phyloP scores from a whole-genome alignment of 352 stramenopile genomes.

The Globisporangium sylvaticum region DNA sequence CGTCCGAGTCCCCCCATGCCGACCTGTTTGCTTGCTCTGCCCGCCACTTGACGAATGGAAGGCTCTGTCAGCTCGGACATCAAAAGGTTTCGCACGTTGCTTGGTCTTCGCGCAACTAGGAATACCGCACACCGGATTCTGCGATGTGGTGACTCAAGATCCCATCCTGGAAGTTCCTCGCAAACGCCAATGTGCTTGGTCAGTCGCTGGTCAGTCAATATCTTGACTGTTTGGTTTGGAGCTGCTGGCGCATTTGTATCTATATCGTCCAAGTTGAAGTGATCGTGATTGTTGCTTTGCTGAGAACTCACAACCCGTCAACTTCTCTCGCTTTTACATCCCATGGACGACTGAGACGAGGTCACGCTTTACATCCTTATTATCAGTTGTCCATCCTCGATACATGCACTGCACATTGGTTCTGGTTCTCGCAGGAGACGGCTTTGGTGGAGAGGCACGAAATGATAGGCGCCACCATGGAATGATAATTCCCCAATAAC shows the following conservation, averaged over 20 bases:
- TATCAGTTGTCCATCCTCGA: neutral
- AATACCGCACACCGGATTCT: no score
- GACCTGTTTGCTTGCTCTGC: neutral
- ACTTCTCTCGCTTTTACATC: neutral
- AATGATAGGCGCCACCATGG: neutral
- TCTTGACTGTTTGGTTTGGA: neutral
- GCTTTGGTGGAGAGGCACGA: neutral
- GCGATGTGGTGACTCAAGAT: no score
- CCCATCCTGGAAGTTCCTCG: neutral
- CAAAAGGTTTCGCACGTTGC: neutral
- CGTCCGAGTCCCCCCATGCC: neutral
- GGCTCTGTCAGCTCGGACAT: neutral
- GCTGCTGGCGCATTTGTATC: neutral
- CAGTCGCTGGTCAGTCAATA: neutral
- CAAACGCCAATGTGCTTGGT: neutral
- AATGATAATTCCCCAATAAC: neutral
- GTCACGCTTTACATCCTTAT: neutral
- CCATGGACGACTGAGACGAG: neutral
- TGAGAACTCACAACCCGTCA: neutral
- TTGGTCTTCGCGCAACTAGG: neutral
- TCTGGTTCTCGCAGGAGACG: neutral
- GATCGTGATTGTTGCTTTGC: neutral
- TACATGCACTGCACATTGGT: neutral
- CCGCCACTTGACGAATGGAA: neutral
- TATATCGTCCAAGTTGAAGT: neutral